A percentile compares a stretch with the other conserved stretches of the same genome.
Evolutionary conservation across 192 early-diverging fungal genomes (phyloP).

Genomic region (Coemansia sp.): DNA sequence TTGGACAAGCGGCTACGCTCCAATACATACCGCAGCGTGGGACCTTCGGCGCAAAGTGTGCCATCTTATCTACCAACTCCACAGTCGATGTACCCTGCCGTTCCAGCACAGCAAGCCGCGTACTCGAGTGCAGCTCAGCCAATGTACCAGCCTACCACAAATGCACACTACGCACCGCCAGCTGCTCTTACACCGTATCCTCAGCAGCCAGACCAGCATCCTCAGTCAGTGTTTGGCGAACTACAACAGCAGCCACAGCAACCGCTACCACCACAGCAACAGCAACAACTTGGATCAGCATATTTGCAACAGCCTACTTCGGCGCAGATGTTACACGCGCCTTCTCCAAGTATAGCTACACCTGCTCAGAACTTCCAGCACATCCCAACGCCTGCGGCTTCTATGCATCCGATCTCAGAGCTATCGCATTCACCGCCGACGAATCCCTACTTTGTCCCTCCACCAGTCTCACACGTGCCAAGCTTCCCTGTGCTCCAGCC

Average conservation of each 20-base stretch:
- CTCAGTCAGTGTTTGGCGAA: constrained; percentile 14
- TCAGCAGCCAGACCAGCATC: constrained; percentile 35
- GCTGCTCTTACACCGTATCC: constrained; percentile 16
- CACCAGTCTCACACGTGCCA: constrained; percentile 30
- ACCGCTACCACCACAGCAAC: constrained; percentile 14
- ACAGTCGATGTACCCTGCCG: constrained; percentile 45
- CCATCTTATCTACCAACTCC: constrained; percentile 26
- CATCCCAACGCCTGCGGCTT: not conserved
- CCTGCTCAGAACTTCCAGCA: constrained; percentile 6
- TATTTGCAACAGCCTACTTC: constrained; percentile 8
- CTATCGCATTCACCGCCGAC: constrained; percentile 21
- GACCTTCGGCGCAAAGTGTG: constrained; percentile 16
- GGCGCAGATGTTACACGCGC: constrained; percentile 12
- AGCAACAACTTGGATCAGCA: constrained; percentile 19
- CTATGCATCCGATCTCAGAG: not conserved
- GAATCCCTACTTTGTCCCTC: constrained; percentile 33
- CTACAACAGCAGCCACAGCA: constrained; percentile 16
- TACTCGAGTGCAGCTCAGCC: constrained; percentile 40
- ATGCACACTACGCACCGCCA: not conserved
- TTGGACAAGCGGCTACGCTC: constrained; percentile 73
- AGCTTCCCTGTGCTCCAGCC: constrained; percentile 49
- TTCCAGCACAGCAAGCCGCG: constrained; percentile 28
- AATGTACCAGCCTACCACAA: constrained; percentile 20
- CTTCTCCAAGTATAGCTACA: not conserved
- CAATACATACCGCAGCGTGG: constrained; percentile 29